These are phyloP conservation scores for Aegilops speltoides DNA, from an alignment of 176 grass and related monocot species.

Conservation along the genomic window DNA sequence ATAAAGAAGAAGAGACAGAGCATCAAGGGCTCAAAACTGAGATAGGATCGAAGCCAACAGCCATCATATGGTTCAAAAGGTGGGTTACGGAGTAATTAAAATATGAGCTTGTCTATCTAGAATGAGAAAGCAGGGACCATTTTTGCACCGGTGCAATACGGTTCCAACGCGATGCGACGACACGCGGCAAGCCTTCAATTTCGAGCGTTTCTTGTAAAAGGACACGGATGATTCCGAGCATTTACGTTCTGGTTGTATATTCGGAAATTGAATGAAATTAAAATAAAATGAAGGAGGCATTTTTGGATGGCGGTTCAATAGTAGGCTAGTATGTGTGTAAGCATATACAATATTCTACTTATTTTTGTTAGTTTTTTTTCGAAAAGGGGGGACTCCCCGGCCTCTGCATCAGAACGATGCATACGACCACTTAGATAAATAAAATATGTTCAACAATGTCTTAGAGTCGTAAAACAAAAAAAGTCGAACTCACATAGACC, in stretches of 20 bases:
- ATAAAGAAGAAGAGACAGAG: not conserved
- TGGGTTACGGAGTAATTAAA: not conserved
- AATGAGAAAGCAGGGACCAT: not conserved
- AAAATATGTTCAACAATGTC: no score
- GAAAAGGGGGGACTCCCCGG: no score
- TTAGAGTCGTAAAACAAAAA: no score
- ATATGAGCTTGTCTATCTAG: no score
- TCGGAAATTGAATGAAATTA: no score
- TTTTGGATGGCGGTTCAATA: not conserved
- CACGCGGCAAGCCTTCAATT: not conserved
- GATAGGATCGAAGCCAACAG: constrained; percentile 21
- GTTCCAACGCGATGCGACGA: not conserved
- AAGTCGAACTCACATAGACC: no score
- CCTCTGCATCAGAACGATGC: no score
- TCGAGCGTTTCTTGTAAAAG: not conserved
- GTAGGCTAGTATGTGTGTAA: no score
- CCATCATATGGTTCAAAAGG: constrained; percentile 2
- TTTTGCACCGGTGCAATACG: not conserved
- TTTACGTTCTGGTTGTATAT: no score
- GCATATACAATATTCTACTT: no score
- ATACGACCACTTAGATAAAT: no score
- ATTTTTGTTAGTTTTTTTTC: no score
- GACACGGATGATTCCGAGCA: not conserved
- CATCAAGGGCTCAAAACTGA: not conserved
- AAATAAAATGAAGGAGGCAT: not conserved